These are phyloP conservation scores for Trichoderma atrobrunneum DNA, from an alignment of 2,329 filamentous ascomycete genomes.

Conservation along the genomic window DNA sequence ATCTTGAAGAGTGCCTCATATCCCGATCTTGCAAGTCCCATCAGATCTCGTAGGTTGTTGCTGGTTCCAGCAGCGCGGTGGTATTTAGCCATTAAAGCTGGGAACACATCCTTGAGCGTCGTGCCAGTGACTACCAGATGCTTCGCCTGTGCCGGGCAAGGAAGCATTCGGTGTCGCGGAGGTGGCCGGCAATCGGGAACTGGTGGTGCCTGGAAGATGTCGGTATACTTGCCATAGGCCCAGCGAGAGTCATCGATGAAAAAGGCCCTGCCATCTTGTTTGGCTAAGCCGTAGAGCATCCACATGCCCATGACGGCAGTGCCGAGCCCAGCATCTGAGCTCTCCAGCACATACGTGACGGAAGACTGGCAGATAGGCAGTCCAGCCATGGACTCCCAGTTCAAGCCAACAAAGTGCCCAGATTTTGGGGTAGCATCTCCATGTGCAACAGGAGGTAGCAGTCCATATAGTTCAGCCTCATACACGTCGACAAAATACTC, in stretches of 20 bases:
- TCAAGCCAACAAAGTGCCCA: conserved; percentile 49
- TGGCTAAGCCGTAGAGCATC: conserved; percentile 78
- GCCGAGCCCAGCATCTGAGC: conserved; percentile 70
- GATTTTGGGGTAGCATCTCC: conserved; percentile 40
- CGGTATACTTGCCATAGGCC: conserved; percentile 73
- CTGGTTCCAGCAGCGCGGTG: conserved; percentile 27
- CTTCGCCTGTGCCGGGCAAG: conserved; percentile 71
- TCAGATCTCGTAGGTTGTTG: conserved; percentile 52
- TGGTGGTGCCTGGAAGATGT: conserved; percentile 69
- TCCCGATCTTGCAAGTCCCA: conserved; percentile 64
- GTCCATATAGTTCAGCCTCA: conserved; percentile 64
- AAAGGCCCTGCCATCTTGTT: conserved; percentile 70
- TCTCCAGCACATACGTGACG: conserved; percentile 76
- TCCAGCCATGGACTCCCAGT: conserved; percentile 42
- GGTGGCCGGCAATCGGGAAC: conserved; percentile 66
- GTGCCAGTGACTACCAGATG: conserved; percentile 73
- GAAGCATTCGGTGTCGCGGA: conserved; percentile 70
- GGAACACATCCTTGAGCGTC: conserved; percentile 64
- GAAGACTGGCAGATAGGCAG: conserved; percentile 63
- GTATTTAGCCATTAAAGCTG: conserved; percentile 45
- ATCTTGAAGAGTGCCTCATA: conserved; percentile 72
- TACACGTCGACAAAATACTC: conserved; percentile 70
- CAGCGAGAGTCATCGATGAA: conserved; percentile 84
- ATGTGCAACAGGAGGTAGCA: conserved; percentile 49
- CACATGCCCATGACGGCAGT: conserved; percentile 75